Base-by-base conservation (phyloP, 805 yeast genomes). In the Barnettozyma sucrosica region DNA sequence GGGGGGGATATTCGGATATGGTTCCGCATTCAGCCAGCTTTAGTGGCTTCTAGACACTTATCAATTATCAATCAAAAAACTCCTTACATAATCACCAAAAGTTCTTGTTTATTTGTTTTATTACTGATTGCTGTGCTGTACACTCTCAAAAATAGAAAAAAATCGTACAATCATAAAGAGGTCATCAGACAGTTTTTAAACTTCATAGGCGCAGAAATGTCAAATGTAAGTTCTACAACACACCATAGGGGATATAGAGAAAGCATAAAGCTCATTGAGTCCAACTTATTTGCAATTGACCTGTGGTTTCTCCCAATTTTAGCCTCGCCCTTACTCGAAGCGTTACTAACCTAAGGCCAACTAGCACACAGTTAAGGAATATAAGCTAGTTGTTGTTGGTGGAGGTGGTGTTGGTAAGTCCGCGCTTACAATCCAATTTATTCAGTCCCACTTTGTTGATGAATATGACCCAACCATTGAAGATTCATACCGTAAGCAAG, bases 361-460 rank as follows among this genome's bases (percentile, higher is more conserved):
- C 14, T 18, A 50, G 43, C 63, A 59, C 38, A 67, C 65, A 41
- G 73, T 79, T 48, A 77, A 85, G 66, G 97, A 90, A 67, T 92
- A 83, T 66, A 89, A 95, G 64, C 70, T 93, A 50, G 99, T 93
- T 5, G 97, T 92, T 40, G 97, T 92, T 48, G 99, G 98, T 48
- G 97, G 97, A 36, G 98, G 98, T 63, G 97, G 97, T 69, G 99
- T 93, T 47, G 99, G 99, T 69, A 93, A 93, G 67, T 85, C 95
- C 21, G 98, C 99, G 6, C 72, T 93, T 53, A 93, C 99, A 24
- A 93, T 93, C 55, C 96, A 93, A 67, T 76, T 93, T 61, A 89
- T 93, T 47, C 98, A 92, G 66, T 80, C 89, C 32, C 97, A 90
- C 61, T 93, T 93, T 63, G 96, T 92, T 28, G 97, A 90, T 66